These are phyloP conservation scores for Phytomonas sp. DNA, from an alignment of 208 protist species.

Conservation along the genomic window DNA sequence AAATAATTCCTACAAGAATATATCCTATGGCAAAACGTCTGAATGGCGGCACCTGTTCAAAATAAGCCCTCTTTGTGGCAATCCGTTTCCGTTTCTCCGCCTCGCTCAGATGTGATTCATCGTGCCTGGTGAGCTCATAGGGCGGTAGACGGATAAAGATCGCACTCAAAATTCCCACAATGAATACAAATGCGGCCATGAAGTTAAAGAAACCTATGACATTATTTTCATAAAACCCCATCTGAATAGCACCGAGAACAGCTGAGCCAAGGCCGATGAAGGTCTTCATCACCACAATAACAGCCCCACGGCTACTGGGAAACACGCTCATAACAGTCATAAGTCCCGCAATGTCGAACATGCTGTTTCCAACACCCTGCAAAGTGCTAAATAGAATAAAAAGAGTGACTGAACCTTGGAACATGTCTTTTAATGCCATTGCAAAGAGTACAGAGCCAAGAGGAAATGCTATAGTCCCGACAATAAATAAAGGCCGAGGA, in stretches of 20 bases:
- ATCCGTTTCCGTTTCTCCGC: slow-evolving; percentile 19
- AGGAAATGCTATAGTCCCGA: slow-evolving; percentile 38
- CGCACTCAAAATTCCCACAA: slow-evolving; percentile 30
- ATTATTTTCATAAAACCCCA: slow-evolving; percentile 55
- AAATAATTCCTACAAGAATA: slow-evolving; percentile 38
- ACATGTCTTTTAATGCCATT: slow-evolving; percentile 42
- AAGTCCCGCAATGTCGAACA: slow-evolving; percentile 51
- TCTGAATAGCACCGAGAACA: slow-evolving; percentile 54
- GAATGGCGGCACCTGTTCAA: slow-evolving; percentile 56
- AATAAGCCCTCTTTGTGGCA: slow-evolving; percentile 36
- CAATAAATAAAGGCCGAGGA: slow-evolving; percentile 52
- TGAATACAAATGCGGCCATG: slow-evolving; percentile 22
- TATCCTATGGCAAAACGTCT: slow-evolving; percentile 60
- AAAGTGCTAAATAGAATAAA: slow-evolving; percentile 50
- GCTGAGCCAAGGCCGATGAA: slow-evolving; percentile 82
- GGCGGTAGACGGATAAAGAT: slow-evolving; percentile 62
- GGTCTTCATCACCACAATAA: slow-evolving; percentile 81
- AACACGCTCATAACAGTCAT: slow-evolving; percentile 81
- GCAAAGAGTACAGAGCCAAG: slow-evolving; percentile 41
- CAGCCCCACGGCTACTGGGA: slow-evolving; percentile 63
- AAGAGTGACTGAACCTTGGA: slow-evolving; percentile 37
- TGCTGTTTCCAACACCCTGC: slow-evolving; percentile 34
- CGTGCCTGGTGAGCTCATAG: slow-evolving; percentile 63
- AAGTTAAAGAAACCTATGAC: slow-evolving; percentile 57
- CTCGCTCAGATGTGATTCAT: slow-evolving; percentile 32